Conservation (phyloP, 352 stramenopile species). For the Aphanomyces stellatus region DNA sequence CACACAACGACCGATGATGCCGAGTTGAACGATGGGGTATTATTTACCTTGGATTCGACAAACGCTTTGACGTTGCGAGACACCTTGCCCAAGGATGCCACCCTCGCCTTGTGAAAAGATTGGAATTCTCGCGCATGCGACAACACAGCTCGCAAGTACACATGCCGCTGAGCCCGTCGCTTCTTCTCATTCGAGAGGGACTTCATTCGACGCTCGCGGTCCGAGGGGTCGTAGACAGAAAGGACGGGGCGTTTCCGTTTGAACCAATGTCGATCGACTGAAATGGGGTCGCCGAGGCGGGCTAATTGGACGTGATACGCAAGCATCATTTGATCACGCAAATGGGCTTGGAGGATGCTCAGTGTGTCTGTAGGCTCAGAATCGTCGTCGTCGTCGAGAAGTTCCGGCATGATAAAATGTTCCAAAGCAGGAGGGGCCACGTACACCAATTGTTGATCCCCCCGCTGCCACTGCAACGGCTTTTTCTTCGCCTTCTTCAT, state of each 20-base stretch:
- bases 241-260: conserved; percentile 55
- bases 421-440: not conserved
- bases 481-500: not conserved
- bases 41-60: conserved; percentile 55
- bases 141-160: conserved; percentile 71
- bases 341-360: conserved; percentile 45
- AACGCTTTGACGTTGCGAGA: conserved; percentile 63
- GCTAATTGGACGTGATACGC: conserved; percentile 56
- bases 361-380: not conserved
- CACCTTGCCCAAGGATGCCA: conserved; percentile 56
- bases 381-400: not conserved
- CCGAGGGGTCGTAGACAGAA: conserved; percentile 49
- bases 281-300: conserved; percentile 47
- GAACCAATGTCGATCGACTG: conserved; percentile 67
- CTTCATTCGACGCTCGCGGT: conserved; percentile 74
- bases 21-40: too few species aligned
- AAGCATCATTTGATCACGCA: conserved; percentile 49
- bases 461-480: not conserved
- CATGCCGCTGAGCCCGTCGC: conserved; percentile 59
- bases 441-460: conserved; percentile 7
- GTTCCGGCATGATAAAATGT: not conserved
- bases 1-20: too few species aligned
- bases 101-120: conserved; percentile 80
- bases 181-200: conserved; percentile 78
- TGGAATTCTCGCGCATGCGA: conserved; percentile 83